These are phyloP conservation scores for Gymnopus androsaceus DNA, from an alignment of 1,284 basidiomycete species.

Conservation along the genomic window DNA sequence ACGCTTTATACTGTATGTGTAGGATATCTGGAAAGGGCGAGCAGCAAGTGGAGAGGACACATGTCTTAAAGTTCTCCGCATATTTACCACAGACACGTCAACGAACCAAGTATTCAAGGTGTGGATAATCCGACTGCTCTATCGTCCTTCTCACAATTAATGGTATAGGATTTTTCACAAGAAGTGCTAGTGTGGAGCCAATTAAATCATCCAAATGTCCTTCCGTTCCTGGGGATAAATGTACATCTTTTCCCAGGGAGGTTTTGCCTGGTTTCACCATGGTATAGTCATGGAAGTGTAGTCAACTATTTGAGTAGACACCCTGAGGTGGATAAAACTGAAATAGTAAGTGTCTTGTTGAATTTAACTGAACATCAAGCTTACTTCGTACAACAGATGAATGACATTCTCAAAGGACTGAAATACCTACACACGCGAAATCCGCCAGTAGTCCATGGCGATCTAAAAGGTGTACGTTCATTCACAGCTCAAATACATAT, in stretches of 20 bases:
- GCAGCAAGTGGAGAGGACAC: neutral
- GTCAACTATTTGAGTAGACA: slow-evolving; percentile 8
- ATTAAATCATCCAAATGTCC: slow-evolving; percentile 28
- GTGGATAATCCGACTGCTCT: no score
- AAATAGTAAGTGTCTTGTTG: neutral
- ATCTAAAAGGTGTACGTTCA: slow-evolving; percentile 17
- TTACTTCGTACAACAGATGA: slow-evolving; percentile 9
- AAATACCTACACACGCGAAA: slow-evolving; percentile 17
- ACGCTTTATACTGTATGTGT: neutral
- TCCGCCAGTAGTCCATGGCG: slow-evolving; percentile 19
- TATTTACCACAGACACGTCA: neutral
- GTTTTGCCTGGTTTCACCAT: slow-evolving; percentile 27
- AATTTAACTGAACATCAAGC: neutral
- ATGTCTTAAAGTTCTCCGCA: slow-evolving; percentile 4
- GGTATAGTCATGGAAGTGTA: slow-evolving; percentile 26
- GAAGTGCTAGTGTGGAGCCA: slow-evolving; percentile 29
- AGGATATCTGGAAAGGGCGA: slow-evolving; percentile 7
- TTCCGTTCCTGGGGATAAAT: slow-evolving; percentile 26
- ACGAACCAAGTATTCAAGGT: slow-evolving; percentile 1
- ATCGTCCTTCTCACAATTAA: no score
- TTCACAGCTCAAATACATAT: neutral
- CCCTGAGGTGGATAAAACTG: neutral
- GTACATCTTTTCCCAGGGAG: slow-evolving; percentile 18
- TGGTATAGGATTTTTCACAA: slow-evolving; percentile 5
- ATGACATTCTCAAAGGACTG: slow-evolving; percentile 16